phyloP scores from a whole-genome alignment of 2,329 filamentous ascomycete genomes.

The Metarhizium brunneum region DNA sequence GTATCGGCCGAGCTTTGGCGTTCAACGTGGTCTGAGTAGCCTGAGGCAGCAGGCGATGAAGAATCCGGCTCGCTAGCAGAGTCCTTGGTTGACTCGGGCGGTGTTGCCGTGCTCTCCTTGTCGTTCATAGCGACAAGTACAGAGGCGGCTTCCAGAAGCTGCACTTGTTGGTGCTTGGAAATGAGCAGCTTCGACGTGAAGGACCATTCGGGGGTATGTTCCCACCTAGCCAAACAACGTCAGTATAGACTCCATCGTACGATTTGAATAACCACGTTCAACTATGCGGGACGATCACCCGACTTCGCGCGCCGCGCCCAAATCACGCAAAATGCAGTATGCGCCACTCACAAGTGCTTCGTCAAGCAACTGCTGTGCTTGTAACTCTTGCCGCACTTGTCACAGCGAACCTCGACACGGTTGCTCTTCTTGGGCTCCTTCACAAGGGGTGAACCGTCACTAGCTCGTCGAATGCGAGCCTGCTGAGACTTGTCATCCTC shows the following conservation, averaged over 20 bases:
- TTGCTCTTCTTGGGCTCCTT: conserved; percentile 81
- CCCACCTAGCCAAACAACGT: conserved; percentile 59
- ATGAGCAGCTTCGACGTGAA: conserved; percentile 96
- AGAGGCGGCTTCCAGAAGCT: conserved; percentile 93
- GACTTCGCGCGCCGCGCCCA: conserved; percentile 1
- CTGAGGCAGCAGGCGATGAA: conserved; percentile 70
- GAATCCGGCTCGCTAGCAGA: conserved; percentile 75
- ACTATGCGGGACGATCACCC: neutral
- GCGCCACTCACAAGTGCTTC: conserved; percentile 97
- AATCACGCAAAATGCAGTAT: conserved; percentile 32
- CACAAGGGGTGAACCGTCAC: conserved; percentile 74
- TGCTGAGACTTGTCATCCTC: conserved; percentile 41
- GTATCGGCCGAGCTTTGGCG: conserved; percentile 81
- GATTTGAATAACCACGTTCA: neutral
- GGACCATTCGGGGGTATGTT: conserved; percentile 97
- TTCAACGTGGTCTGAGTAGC: conserved; percentile 69
- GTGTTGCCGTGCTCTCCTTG: conserved; percentile 44
- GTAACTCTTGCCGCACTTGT: conserved; percentile 98
- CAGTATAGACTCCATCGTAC: neutral
- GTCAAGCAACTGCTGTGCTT: conserved; percentile 99
- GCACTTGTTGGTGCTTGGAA: conserved; percentile 98
- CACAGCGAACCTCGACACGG: conserved; percentile 83
- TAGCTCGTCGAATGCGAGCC: conserved; percentile 53
- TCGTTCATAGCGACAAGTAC: conserved; percentile 86
- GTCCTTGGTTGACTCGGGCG: conserved; percentile 56